Conservation (phyloP, 208 protist species). For the Crithidia bombi region DNA sequence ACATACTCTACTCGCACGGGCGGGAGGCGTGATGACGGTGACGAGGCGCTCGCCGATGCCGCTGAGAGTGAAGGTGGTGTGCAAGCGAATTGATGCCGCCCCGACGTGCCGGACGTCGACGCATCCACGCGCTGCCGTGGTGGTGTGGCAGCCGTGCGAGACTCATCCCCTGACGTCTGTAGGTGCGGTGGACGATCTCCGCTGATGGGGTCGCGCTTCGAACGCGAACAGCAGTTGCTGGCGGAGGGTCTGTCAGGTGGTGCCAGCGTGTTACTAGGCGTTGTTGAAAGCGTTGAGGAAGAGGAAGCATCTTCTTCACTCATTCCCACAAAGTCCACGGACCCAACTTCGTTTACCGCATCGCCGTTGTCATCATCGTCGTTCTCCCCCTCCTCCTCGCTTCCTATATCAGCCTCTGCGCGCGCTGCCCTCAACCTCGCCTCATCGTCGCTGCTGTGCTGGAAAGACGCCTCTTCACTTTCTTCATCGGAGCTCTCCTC, state of each 20-base stretch:
- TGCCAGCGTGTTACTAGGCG: neutral
- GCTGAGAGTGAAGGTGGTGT: constrained; percentile 1
- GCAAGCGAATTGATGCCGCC: constrained; percentile 13
- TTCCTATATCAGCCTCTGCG: neutral
- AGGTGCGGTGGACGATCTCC: neutral
- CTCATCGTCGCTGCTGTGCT: neutral
- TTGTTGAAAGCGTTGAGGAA: neutral
- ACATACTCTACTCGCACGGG: neutral
- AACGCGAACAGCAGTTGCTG: too few species aligned
- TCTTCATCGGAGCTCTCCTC: neutral
- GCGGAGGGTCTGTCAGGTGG: too few species aligned
- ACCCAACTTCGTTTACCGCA: neutral
- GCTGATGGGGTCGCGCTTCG: neutral
- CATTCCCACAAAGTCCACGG: neutral
- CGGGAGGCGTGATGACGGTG: neutral
- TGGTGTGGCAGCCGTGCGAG: neutral
- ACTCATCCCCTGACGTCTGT: neutral
- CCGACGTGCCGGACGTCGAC: neutral
- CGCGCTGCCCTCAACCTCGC: neutral
- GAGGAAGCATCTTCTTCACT: neutral
- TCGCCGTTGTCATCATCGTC: neutral
- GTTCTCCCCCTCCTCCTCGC: neutral
- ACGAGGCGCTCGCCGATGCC: neutral
- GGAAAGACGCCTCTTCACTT: neutral
- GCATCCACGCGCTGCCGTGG: neutral